Conservation (phyloP, 2,329 filamentous ascomycete species). For the Lasiodiplodia citricola region DNA sequence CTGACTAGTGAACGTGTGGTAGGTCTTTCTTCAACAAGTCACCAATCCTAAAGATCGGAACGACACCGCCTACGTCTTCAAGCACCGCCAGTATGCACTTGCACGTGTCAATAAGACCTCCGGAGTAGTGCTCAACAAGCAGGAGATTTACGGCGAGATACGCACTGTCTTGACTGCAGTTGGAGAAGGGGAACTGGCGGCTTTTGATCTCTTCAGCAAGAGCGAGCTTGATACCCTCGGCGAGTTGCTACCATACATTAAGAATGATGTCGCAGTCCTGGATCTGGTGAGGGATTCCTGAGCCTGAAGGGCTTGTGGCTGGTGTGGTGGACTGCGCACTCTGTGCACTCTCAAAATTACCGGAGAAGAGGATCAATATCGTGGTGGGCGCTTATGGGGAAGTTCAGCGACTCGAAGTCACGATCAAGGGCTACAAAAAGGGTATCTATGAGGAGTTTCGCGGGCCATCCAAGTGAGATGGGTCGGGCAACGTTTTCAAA, state of each 20-base stretch:
- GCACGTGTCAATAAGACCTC: neutral
- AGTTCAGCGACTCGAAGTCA: too few relatives aligned
- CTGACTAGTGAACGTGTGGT: neutral
- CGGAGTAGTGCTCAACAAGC: neutral
- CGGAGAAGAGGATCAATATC: neutral
- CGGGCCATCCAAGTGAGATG: too few relatives aligned
- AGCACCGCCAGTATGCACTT: neutral
- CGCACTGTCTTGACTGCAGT: neutral
- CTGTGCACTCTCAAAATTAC: neutral
- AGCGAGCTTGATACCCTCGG: neutral
- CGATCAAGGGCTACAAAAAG: neutral
- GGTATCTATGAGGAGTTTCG: too few relatives aligned
- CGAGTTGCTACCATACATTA: neutral
- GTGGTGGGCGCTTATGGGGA: too few relatives aligned
- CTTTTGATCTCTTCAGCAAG: neutral
- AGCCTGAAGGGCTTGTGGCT: neutral
- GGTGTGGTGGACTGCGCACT: too few relatives aligned
- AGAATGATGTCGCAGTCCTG: neutral
- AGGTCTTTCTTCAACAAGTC: neutral
- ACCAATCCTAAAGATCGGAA: neutral
- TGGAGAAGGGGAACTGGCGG: neutral
- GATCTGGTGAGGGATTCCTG: neutral
- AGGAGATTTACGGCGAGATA: neutral
- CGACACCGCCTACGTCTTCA: neutral
- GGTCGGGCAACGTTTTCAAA: neutral